Conservation (phyloP, 2,329 filamentous ascomycete species). For the Allantophomopsis cytisporea region DNA sequence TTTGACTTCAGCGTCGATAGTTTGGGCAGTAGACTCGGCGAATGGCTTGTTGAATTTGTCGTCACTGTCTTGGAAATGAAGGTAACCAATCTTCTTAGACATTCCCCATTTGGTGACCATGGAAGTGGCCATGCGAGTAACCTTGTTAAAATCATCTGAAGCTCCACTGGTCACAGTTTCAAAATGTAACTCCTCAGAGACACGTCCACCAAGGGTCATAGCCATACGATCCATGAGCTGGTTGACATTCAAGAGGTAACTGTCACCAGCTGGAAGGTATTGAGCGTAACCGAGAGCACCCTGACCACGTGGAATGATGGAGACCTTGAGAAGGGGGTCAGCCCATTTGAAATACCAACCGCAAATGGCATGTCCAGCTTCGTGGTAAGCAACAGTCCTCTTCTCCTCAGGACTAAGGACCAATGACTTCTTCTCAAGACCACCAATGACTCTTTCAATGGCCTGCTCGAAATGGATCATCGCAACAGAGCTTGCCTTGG, state of each 20-base stretch:
- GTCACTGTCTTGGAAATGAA: slow-evolving; percentile 78
- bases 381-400: slow-evolving; percentile 92
- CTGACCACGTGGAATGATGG: slow-evolving; percentile 92
- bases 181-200: slow-evolving; percentile 94
- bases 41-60: slow-evolving; percentile 88
- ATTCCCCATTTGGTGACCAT: slow-evolving; percentile 99
- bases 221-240: slow-evolving; percentile 99
- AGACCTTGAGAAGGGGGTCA: slow-evolving; percentile 96
- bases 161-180: slow-evolving; percentile 91
- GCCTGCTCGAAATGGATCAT: slow-evolving; percentile 95
- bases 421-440: slow-evolving; percentile 92
- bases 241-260: slow-evolving; percentile 88
- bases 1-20: slow-evolving; percentile 84
- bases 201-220: slow-evolving; percentile 92
- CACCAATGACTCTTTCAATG: slow-evolving; percentile 93
- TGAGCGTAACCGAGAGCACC: slow-evolving; percentile 92
- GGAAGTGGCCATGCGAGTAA: slow-evolving; percentile 84
- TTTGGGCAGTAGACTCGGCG: slow-evolving; percentile 82
- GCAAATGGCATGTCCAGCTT: slow-evolving; percentile 95
- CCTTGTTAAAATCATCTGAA: slow-evolving; percentile 96
- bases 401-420: slow-evolving; percentile 91
- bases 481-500: slow-evolving; percentile 64
- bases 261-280: slow-evolving; percentile 83
- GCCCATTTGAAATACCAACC: slow-evolving; percentile 96
- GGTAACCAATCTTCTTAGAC: slow-evolving; percentile 83